A percentile compares a stretch with the other conserved stretches of the same genome.
Evolutionary conservation across 371 early-diverging fungal genomes (phyloP).

Genomic region (Capniomyces stellatus): DNA sequence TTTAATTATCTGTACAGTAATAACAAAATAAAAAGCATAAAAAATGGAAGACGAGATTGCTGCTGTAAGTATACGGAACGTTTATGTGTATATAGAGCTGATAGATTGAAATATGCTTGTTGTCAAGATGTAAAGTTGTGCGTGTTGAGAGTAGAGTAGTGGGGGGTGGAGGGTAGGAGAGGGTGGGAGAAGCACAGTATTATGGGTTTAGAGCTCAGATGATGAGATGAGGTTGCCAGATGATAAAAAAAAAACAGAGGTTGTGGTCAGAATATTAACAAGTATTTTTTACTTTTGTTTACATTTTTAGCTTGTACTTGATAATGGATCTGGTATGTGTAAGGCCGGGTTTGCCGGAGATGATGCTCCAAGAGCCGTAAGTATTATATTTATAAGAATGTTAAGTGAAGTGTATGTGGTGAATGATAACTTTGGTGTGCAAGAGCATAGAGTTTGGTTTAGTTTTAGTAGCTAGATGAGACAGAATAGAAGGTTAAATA

Average conservation of each 20-base stretch:
- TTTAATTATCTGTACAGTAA: too few species aligned
- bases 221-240: not conserved
- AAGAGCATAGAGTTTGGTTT: not conserved
- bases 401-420: not conserved
- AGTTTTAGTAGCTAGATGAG: too few species aligned
- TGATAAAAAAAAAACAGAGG: slow-evolving; percentile 2
- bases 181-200: not conserved
- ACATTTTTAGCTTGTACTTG: slow-evolving; percentile 65
- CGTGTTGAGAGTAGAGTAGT: not conserved
- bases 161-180: not conserved
- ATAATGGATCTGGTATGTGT: slow-evolving; percentile 99
- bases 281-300: too few species aligned
- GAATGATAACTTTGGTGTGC: slow-evolving; percentile 4
- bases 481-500: too few species aligned
- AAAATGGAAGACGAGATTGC: slow-evolving; percentile 70
- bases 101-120: too few species aligned
- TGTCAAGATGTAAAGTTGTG: not conserved
- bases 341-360: slow-evolving; percentile 99
- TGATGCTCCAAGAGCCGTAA: slow-evolving; percentile 98
- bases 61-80: slow-evolving; percentile 43
- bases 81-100: not conserved
- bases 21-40: too few species aligned
- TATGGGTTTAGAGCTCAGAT: too few species aligned
- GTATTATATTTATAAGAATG: slow-evolving; percentile 19
- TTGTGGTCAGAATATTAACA: too few species aligned